These are phyloP conservation scores for Kwoniella pini DNA, from an alignment of 768 basidiomycete species.

Conservation along the genomic window DNA sequence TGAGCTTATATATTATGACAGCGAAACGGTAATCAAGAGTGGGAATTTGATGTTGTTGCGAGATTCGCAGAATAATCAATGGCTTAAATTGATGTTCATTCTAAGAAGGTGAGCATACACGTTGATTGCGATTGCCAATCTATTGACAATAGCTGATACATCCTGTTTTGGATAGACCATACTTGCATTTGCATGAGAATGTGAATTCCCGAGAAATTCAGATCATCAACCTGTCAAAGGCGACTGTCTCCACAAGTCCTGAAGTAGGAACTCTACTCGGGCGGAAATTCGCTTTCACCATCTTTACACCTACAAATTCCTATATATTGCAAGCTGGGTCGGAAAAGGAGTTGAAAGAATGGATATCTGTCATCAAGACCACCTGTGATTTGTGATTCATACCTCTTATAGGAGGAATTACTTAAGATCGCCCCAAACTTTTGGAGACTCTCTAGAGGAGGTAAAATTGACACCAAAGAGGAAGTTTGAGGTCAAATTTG, in stretches of 20 bases:
- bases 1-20: slow-evolving; percentile 50
- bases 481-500: too few species aligned
- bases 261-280: slow-evolving; percentile 85
- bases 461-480: too few species aligned
- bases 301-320: slow-evolving; percentile 89
- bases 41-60: slow-evolving; percentile 77
- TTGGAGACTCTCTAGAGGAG: too few species aligned
- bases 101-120: slow-evolving; percentile 66
- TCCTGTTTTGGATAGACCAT: slow-evolving; percentile 64
- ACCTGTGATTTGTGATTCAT: slow-evolving; percentile 13
- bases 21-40: slow-evolving; percentile 79
- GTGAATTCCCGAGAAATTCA: slow-evolving; percentile 79
- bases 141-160: too few species aligned
- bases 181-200: slow-evolving; percentile 81
- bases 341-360: slow-evolving; percentile 77
- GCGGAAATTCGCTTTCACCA: slow-evolving; percentile 83
- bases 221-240: slow-evolving; percentile 72
- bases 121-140: neutral
- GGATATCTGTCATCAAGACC: slow-evolving; percentile 61
- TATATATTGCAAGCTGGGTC: slow-evolving; percentile 82
- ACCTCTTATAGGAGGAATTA: too few species aligned
- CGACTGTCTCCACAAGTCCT: slow-evolving; percentile 80
- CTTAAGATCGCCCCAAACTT: too few species aligned
- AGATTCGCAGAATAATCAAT: slow-evolving; percentile 75
- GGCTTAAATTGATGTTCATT: slow-evolving; percentile 85